Conservation (phyloP, 129 eudicot species). For the Flaveria linearis region DNA sequence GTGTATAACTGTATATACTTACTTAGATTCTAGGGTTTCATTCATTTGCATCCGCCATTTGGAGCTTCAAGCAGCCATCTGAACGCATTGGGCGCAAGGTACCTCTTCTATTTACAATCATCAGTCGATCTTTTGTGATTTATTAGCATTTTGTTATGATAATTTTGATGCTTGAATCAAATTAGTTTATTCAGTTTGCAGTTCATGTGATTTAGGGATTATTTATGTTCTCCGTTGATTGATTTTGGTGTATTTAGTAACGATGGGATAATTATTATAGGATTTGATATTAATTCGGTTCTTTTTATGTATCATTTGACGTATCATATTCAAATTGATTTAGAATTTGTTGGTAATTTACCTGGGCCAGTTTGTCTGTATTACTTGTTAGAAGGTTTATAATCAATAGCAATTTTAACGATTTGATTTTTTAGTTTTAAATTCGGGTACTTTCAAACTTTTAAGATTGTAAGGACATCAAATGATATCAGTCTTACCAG, state of each 20-base stretch:
- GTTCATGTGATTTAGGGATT: slow-evolving; percentile 4
- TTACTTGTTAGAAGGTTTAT: not conserved
- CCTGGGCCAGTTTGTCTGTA: not conserved
- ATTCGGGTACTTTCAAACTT: too few species aligned
- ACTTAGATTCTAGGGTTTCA: slow-evolving; percentile 15
- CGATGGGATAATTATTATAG: not conserved
- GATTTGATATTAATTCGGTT: too few species aligned
- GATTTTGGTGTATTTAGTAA: not conserved
- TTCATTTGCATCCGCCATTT: not conserved
- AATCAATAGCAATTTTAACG: not conserved
- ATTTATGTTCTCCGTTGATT: not conserved
- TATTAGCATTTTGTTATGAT: not conserved
- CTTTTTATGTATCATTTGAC: too few species aligned
- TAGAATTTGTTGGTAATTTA: too few species aligned
- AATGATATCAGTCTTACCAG: too few species aligned
- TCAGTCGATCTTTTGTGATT: not conserved
- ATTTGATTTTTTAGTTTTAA: not conserved
- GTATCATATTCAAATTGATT: too few species aligned
- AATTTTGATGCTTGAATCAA: not conserved
- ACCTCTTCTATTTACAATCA: not conserved
- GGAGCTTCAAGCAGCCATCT: slow-evolving; percentile 10
- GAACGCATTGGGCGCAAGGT: not conserved
- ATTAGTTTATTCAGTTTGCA: too few species aligned
- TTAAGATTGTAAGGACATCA: too few species aligned
- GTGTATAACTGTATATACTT: not conserved